Conservation (phyloP, 495 filamentous ascomycete species). For the Daldinia caldariorum region DNA sequence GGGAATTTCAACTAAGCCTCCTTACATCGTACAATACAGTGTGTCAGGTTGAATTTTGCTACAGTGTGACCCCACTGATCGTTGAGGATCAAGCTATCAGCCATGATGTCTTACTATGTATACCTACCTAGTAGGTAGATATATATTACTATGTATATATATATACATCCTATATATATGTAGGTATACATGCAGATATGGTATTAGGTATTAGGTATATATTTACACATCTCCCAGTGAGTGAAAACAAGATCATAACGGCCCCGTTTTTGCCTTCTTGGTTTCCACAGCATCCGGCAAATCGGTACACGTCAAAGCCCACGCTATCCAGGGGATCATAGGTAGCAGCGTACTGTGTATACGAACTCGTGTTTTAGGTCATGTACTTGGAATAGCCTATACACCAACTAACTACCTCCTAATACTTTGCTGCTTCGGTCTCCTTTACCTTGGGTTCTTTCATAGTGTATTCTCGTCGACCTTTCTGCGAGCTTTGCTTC, state of each 20-base stretch:
- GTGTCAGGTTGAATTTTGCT: not conserved
- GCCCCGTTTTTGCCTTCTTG: constrained; percentile 11
- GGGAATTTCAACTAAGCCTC: constrained; percentile 17
- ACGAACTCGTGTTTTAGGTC: not conserved
- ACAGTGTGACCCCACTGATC: constrained; percentile 27
- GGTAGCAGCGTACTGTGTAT: not conserved
- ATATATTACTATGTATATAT: not conserved
- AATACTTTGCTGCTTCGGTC: not conserved
- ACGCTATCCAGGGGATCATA: constrained; percentile 11
- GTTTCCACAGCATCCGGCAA: constrained; percentile 25
- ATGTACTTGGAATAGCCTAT: constrained; percentile 23
- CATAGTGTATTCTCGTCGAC: constrained; percentile 17
- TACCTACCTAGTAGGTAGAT: no score
- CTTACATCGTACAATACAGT: constrained; percentile 5
- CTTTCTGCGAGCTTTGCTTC: constrained; percentile 14
- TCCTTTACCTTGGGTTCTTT: constrained; percentile 8
- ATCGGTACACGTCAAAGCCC: constrained; percentile 14
- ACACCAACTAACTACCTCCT: no score
- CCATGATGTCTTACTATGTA: constrained; percentile 34
- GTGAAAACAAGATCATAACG: constrained; percentile 10
- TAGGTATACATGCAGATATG: no score
- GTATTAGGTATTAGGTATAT: not conserved
- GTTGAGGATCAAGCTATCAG: constrained; percentile 36
- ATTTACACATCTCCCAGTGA: constrained; percentile 8
- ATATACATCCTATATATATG: no score